Evolutionary conservation across 306 rosid species (phyloP), one percentile per base, ranked within the genome.

Genomic region (Lotus japonicus): DNA sequence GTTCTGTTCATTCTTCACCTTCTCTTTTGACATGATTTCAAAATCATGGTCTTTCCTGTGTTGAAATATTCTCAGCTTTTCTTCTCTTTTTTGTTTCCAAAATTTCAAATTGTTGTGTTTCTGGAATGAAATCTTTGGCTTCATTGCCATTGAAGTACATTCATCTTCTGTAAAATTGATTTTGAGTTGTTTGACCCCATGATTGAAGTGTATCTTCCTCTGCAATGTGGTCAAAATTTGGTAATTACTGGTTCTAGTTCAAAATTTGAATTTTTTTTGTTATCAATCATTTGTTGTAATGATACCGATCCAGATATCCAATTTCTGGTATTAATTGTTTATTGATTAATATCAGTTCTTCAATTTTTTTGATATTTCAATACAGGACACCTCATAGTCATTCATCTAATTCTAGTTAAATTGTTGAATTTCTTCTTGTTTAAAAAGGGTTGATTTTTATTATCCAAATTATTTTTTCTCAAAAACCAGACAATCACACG

Each of bases 181-280:
- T 35, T 64, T 38, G 10, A 9, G 50, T 55, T 66, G 28, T 72
- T 72, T 53, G 53, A 41, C 21, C 8, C 18, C 43, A 16, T 66
- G 33, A 23, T 58, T 68, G 3, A 38, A 12, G 11, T 36, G 5
- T 35, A 3, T 35, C 67, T 41, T 48, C 58, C 18, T 57, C 35
- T 33, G 53, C 12, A 77, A 68, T 77, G 55, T 43, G 70, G 63
- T 68, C 66, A 53, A 21, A 74, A 33, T 23, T 69, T 66, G 66
- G 19, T 56, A 41, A 53, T 49, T 26, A 14, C 42, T 58, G 57
- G 44, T 48, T 81, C 41, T 26, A 35, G 33, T 52, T 64, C 59
- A 35, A 72, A 63, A 7, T 67, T 67, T 64, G 0, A 7, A 60
- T 6, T 5, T 54, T 9, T 36, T 13, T 54, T 9, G 21, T 13